Evolutionary conservation across 2,329 filamentous ascomycete species (phyloP), one percentile per base, ranked within the genome.

Genomic region (Alternaria ethzedia): DNA sequence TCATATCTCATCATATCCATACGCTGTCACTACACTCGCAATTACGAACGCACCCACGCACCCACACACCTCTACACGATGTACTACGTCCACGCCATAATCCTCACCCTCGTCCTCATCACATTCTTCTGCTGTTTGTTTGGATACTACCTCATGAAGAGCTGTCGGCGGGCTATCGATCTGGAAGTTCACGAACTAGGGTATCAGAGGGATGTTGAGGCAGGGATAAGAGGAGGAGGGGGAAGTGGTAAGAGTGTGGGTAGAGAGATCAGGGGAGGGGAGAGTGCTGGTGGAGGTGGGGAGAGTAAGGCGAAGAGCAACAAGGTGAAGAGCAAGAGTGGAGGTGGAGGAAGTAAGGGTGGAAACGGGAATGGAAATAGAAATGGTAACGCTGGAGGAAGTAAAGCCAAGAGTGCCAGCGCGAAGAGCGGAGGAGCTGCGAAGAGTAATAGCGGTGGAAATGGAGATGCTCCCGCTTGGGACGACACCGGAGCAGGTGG

Each of bases 71-170:
- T 5, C 17, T 13, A 30, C 12, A n/a, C 36, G 15, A 67, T 67
- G 63, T 55, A 63, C 49, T 57, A 65, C 36, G 20, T 54, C 17
- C 36, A 70, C 63, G 45, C 54, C 25, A 65, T 75, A 28, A 57
- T 69, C 47, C 56, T 73, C 8, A 60, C 59, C 17, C 25, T 73
- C 5, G 9, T 61, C 50, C 62, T 74, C 13, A 12, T 70, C 44
- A 45, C 57, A 8, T 9, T 60, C 26, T 70, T 75, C 61, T 28
- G 45, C 61, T 52, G 68, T 47, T 20, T 68, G 52, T 68, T 74
- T 54, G 69, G 56, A 1, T 71, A 59, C 50, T 72, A 63, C 13
- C 61, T 74, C 2, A 67, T 62, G 46, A 60, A 47, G 26, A 55
- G 49, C 11, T 74, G 71, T 28, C 46, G 51, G 8, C 63, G 72